These are phyloP conservation scores for Metschnikowia sp. DNA, from an alignment of 805 yeast genomes.

Conservation along the genomic window DNA sequence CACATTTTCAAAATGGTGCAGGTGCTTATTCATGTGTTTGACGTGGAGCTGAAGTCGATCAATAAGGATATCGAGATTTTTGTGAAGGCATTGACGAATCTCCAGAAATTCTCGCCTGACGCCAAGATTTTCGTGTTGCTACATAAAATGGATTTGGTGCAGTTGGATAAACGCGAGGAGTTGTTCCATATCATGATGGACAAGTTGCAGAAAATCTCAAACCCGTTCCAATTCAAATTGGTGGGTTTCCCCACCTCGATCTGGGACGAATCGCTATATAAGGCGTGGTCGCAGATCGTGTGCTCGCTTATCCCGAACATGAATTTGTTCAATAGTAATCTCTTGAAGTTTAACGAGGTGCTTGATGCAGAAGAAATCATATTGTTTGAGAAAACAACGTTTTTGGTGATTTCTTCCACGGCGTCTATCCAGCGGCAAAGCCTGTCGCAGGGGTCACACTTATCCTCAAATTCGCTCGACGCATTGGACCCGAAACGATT, in stretches of 20 bases:
- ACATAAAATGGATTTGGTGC: constrained; percentile 96
- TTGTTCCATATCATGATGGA: constrained; percentile 82
- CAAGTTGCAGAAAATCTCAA: constrained; percentile 70
- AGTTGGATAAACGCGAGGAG: constrained; percentile 78
- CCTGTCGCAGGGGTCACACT: constrained; percentile 9
- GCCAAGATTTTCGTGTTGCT: constrained; percentile 88
- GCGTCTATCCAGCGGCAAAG: constrained; percentile 37
- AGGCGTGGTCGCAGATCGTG: constrained; percentile 96
- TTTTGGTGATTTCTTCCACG: constrained; percentile 70
- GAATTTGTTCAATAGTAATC: constrained; percentile 69
- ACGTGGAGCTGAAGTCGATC: constrained; percentile 88
- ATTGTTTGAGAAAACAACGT: constrained; percentile 89
- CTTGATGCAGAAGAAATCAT: constrained; percentile 87
- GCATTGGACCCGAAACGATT: constrained; percentile 84
- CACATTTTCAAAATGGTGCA: constrained; percentile 95
- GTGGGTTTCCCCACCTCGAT: constrained; percentile 92
- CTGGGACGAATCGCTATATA: constrained; percentile 94
- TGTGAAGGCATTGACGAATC: constrained; percentile 73
- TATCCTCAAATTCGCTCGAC: constrained; percentile 10
- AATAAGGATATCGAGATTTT: constrained; percentile 92
- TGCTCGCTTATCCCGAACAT: constrained; percentile 94
- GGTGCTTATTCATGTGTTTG: constrained; percentile 93
- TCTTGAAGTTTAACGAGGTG: constrained; percentile 67
- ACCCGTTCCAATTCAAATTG: constrained; percentile 59
- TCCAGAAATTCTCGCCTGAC: constrained; percentile 80